Evolutionary conservation across 192 early-diverging fungal genomes (phyloP), one percentile per base, ranked within the genome.

Genomic region (Gaertneriomyces sp.): DNA sequence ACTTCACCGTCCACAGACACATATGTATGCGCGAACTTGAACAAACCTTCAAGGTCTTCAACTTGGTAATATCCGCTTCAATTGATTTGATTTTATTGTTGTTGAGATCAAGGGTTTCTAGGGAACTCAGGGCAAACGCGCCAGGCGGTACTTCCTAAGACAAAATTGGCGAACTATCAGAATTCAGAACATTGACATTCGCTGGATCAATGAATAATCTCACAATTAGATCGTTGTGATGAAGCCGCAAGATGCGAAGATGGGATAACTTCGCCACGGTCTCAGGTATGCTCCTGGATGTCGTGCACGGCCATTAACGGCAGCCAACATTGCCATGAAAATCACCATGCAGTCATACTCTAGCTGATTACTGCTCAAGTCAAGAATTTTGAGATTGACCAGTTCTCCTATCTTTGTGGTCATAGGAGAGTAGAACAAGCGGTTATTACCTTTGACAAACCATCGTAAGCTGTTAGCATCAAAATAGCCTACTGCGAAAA

Each of bases 371-470:
- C 52, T 55, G 33, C 61, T 61, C 9, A 79, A 51, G 42, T 79
- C 73, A 53, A 79, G 50, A 11, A 39, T 19, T 6, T n/a, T 14
- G 3, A 79, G 53, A 53, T 78, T 74, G 9, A 38, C 45, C n/a
- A 79, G 64, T 17, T 79, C 67, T 10, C 72, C 73, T 45, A 79
- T 79, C 41, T 71, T 74, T 7, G 78, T 75, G n/a, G 78, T 65
- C 66, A 81, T 80, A 14, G 75, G 73, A 6, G 69, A 74, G 51
- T 73, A 80, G 63, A 81, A 81, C 4, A 81, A 69, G 20, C 79
- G 55, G 56, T 81, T 81, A 53, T 73, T 59, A 14, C 42, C 74
- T 67, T 40, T 6, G 16, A 63, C 56, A 42, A 33, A 16, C 16
- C 9, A 14, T 49, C 9, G 58, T n/a, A 33, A n/a, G 40, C 1